phyloP scores from a whole-genome alignment of 2,329 filamentous ascomycete species.

The Lasiodiplodia citricola region DNA sequence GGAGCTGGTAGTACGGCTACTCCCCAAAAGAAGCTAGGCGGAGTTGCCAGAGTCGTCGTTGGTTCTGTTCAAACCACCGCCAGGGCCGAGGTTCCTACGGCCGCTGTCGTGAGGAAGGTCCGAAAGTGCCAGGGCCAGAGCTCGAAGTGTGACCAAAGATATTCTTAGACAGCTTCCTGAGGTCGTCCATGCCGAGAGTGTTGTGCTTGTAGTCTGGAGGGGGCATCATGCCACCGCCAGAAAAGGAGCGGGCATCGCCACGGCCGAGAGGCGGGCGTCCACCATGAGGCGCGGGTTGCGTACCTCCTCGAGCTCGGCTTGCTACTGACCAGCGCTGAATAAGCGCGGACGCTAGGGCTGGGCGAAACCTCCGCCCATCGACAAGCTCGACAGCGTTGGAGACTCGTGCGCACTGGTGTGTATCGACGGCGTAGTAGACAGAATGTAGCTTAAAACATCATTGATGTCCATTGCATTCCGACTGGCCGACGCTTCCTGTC shows the following conservation, averaged over 20 bases:
- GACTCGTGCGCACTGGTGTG: no score
- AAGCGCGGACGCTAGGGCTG: no score
- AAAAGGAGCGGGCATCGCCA: constrained; percentile 86
- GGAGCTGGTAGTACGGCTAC: no score
- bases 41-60: constrained; percentile 86
- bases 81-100: constrained; percentile 74
- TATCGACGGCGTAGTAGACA: no score
- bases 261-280: constrained; percentile 77
- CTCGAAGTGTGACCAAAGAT: constrained; percentile 63
- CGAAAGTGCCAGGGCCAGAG: constrained; percentile 65
- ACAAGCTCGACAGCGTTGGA: no score
- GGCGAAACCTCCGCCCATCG: no score
- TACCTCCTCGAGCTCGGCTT: constrained; percentile 70
- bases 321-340: constrained; percentile 70
- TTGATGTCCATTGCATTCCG: no score
- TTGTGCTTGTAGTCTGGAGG: constrained; percentile 75
- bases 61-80: constrained; percentile 69
- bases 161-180: constrained; percentile 76
- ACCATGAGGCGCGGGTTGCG: constrained; percentile 64
- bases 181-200: constrained; percentile 88
- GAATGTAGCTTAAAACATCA: no score
- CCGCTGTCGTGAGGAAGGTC: constrained; percentile 89
- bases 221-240: constrained; percentile 70
- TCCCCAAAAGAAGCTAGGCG: no score
- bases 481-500: no score